Percentiles rank a stretch among this genome's conserved stretches.
Conservation (phyloP, 2,329 filamentous ascomycete genomes). For the Verticillium longisporum region DNA sequence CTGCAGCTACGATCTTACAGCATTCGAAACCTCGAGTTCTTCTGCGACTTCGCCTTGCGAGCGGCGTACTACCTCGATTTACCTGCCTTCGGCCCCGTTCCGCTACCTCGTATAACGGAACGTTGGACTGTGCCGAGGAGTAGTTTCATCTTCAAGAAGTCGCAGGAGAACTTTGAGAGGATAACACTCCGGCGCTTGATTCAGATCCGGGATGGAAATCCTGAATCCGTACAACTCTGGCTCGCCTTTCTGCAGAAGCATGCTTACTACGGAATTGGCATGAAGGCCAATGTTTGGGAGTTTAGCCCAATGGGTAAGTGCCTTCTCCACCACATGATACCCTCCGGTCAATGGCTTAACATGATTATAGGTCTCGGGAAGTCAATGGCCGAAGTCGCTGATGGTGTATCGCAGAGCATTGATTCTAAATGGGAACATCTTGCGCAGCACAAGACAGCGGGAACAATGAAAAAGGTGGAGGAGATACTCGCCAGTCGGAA, state of each 20-base stretch:
- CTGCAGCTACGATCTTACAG: conserved; percentile 90
- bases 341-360: neutral
- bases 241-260: conserved; percentile 87
- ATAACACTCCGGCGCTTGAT: conserved; percentile 81
- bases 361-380: conserved; percentile 37
- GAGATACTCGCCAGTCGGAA: conserved; percentile 48
- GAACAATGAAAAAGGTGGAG: conserved; percentile 48
- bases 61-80: conserved; percentile 91
- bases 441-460: conserved; percentile 41
- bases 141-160: conserved; percentile 95
- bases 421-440: conserved; percentile 49
- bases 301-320: conserved; percentile 58
- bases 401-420: conserved; percentile 33
- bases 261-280: conserved; percentile 90
- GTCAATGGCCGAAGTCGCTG: conserved; percentile 41
- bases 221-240: conserved; percentile 86
- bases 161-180: conserved; percentile 94
- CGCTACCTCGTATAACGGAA: conserved; percentile 79
- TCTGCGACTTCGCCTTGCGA: conserved; percentile 87
- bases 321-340: no score
- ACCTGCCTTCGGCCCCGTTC: conserved; percentile 76
- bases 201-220: conserved; percentile 86
- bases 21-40: conserved; percentile 86
- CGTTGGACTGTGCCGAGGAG: conserved; percentile 88
- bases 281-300: conserved; percentile 98